Conservation (phyloP, 2,329 filamentous ascomycete genomes). For the Capronia epimyces region DNA sequence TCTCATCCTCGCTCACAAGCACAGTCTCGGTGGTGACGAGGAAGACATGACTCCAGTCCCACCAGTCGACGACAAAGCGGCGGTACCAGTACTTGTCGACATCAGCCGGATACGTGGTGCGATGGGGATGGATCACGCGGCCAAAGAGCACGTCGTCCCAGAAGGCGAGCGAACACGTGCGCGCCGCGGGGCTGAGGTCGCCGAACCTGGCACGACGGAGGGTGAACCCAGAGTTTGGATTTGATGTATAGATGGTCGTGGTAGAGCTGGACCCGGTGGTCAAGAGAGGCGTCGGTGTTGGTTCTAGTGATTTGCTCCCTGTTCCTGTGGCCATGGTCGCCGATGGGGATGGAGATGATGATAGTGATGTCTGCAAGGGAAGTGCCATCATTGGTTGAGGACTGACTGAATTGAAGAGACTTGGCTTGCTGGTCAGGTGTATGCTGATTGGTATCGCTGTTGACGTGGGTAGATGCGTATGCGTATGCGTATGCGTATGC, state of each 20-base stretch:
- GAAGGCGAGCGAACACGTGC: constrained; percentile 18
- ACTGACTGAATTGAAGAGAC: no score
- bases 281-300: background rate
- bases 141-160: constrained; percentile 26
- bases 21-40: constrained; percentile 19
- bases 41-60: constrained; percentile 25
- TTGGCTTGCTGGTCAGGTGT: no score
- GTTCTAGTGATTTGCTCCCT: no score
- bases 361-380: background rate
- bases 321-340: background rate
- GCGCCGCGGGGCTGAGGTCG: constrained; percentile 20
- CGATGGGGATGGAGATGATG: background rate
- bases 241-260: background rate
- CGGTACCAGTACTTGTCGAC: constrained; percentile 25
- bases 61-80: constrained; percentile 24
- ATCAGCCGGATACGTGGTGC: constrained; percentile 19
- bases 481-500: no score
- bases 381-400: no score
- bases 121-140: constrained; percentile 23
- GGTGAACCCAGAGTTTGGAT: constrained; percentile 1
- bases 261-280: background rate
- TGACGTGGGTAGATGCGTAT: no score
- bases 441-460: no score
- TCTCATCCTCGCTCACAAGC: background rate
- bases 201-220: constrained; percentile 19